Evolutionary conservation across 345 rosid species (phyloP), one percentile per base, ranked within the genome.

Genomic region (Schrenkiella parvula): DNA sequence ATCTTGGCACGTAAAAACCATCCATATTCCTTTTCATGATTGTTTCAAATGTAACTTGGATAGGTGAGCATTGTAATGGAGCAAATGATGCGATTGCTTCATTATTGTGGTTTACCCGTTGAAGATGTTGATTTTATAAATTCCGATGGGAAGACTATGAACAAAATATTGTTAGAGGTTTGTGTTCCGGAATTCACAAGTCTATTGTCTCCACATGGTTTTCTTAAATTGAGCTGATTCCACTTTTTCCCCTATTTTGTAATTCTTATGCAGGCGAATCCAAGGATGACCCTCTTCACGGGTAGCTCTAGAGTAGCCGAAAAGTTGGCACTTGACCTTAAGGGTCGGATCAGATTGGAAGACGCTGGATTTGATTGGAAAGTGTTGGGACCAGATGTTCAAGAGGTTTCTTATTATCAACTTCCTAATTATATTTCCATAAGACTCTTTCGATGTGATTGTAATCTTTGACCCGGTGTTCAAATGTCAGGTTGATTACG

Each of bases 321-420:
- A 50, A 95, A 91, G 76, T 82, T 95, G 82, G 99, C 98, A 65
- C 82, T 79, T 70, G 99, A 95, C 72, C 85, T 95, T 41, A 89
- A 87, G 64, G 99, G 98, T 46, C 85, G 91, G 13, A 72, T 95
- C 73, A 95, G 89, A 80, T 69, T 95, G 73, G 99, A 95, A 89
- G 99, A 95, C 78, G 99, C 99, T 13, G 98, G 99, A 66, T 95
- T 91, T 82, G 98, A 95, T 82, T 95, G 99, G 99, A 95, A 95
- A 86, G 76, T 95, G 52, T 80, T 95, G 57, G 98, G 99, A 53
- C 99, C 99, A 68, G 98, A 95, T 86, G 99, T 88, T 66, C 79
- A 87, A 12, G 99, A 95, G 98, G 99, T 91, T 67, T 64, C 61
- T 76, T 26, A 9, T 2, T 11, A 15, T 25, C 8, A 19, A 19